A percentile compares a stretch with the other conserved stretches of the same genome.
These are phyloP conservation scores for Lasiodiplodia theobromae DNA, from an alignment of 2,329 filamentous ascomycete genomes.

Conservation along the genomic window DNA sequence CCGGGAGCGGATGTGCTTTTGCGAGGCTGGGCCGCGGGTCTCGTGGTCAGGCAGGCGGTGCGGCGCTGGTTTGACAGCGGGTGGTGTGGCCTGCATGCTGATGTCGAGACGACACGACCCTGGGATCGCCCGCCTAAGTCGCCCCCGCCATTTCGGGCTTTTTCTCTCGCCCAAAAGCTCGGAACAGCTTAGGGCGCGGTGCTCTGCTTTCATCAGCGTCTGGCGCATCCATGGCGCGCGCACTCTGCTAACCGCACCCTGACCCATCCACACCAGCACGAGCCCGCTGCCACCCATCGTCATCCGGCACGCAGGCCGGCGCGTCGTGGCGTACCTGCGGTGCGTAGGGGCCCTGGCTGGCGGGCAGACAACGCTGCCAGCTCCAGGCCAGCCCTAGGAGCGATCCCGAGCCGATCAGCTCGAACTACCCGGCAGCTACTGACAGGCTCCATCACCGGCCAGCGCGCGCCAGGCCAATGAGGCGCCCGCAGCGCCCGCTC, in stretches of 20 bases:
- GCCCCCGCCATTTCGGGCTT: slow-evolving; percentile 10
- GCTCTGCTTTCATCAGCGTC: slow-evolving; percentile 11
- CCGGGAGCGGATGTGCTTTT: slow-evolving; percentile 15
- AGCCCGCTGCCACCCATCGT: slow-evolving; percentile 6
- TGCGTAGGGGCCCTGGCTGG: neutral
- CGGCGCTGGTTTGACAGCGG: neutral
- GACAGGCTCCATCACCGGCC: slow-evolving; percentile 11
- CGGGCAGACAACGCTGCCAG: slow-evolving; percentile 23
- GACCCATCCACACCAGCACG: slow-evolving; percentile 17
- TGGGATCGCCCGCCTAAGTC: slow-evolving; percentile 11
- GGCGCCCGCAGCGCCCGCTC: slow-evolving; percentile 21
- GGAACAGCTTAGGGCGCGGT: slow-evolving; percentile 7
- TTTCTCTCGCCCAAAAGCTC: slow-evolving; percentile 4
- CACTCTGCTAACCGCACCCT: slow-evolving; percentile 20
- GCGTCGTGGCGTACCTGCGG: slow-evolving; percentile 23
- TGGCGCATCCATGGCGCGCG: slow-evolving; percentile 10
- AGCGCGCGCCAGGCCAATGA: slow-evolving; percentile 27
- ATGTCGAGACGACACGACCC: slow-evolving; percentile 1
- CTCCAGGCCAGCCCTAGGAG: slow-evolving; percentile 41
- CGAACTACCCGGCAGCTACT: slow-evolving; percentile 27
- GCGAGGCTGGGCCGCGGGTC: slow-evolving; percentile 22
- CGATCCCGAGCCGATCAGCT: slow-evolving; percentile 35
- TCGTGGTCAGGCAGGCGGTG: slow-evolving; percentile 17
- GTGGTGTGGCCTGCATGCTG: slow-evolving; percentile 6
- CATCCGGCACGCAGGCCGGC: slow-evolving; percentile 22